phyloP scores from a whole-genome alignment of 345 rosid species.

The Salix suchowensis region DNA sequence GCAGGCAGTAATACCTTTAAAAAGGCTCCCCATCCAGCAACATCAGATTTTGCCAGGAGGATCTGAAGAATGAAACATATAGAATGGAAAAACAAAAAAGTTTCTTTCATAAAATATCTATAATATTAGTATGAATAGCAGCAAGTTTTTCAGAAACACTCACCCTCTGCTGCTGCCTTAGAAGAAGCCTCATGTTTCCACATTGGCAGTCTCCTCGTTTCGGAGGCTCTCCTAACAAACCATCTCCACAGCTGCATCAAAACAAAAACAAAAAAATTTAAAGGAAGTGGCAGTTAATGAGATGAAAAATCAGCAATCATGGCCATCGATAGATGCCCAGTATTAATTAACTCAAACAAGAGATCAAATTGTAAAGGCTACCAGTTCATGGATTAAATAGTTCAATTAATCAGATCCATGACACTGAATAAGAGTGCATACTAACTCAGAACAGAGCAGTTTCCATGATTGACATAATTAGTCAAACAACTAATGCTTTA shows the following conservation, averaged over 20 bases:
- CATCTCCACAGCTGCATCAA: constrained; percentile 71
- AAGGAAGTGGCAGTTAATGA: not conserved
- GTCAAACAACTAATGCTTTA: not conserved
- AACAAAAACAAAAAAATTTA: not conserved
- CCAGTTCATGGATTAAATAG: not conserved
- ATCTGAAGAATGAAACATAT: constrained; percentile 46
- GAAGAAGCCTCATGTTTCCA: constrained; percentile 80
- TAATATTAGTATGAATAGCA: not conserved
- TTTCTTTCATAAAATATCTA: not conserved
- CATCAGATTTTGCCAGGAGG: constrained; percentile 82
- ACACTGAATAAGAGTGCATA: not conserved
- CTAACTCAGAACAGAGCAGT: not conserved
- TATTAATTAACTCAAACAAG: not conserved
- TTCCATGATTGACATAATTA: not conserved
- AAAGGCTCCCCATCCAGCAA: constrained; percentile 99
- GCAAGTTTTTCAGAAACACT: constrained; percentile 5
- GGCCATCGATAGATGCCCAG: not conserved
- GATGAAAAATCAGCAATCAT: not conserved
- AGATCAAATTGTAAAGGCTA: not conserved
- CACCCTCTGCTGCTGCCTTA: constrained; percentile 77
- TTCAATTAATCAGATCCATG: not conserved
- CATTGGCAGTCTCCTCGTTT: constrained; percentile 71
- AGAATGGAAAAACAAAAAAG: not conserved
- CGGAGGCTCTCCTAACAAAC: constrained; percentile 60
- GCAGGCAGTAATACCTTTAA: constrained; percentile 55